phyloP scores from a whole-genome alignment of 805 yeast species.

The Zygosaccharomyces rouxii region DNA sequence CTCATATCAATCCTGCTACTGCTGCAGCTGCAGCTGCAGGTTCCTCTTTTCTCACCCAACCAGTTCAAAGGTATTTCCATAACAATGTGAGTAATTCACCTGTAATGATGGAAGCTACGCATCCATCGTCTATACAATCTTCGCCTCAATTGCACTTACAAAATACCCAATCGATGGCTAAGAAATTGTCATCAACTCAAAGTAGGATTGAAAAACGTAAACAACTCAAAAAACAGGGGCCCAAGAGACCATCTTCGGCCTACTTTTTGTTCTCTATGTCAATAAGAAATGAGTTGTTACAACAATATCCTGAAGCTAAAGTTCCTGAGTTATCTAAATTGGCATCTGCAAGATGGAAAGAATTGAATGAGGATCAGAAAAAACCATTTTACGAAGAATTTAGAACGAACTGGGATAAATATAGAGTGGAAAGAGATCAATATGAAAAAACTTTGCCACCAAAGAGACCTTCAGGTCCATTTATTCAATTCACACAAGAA shows the following conservation, averaged over 20 bases:
- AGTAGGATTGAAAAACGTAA: slow-evolving; percentile 36
- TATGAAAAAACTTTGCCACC: slow-evolving; percentile 37
- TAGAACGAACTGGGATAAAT: slow-evolving; percentile 35
- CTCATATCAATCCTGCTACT: slow-evolving; percentile 21
- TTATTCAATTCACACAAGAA: slow-evolving; percentile 35
- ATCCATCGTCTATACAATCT: slow-evolving; percentile 23
- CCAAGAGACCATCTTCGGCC: slow-evolving; percentile 39
- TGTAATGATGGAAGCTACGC: slow-evolving; percentile 24
- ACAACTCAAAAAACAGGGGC: slow-evolving; percentile 35
- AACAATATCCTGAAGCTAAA: slow-evolving; percentile 35
- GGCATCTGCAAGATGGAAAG: slow-evolving; percentile 90
- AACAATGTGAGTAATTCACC: slow-evolving; percentile 21
- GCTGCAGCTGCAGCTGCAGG: slow-evolving; percentile 23
- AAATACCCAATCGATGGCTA: slow-evolving; percentile 21
- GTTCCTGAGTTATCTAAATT: slow-evolving; percentile 48
- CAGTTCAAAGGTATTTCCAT: slow-evolving; percentile 29
- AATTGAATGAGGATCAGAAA: slow-evolving; percentile 68
- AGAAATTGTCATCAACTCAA: slow-evolving; percentile 35
- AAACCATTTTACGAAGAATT: slow-evolving; percentile 66
- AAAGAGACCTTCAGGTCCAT: slow-evolving; percentile 38
- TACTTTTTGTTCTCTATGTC: slow-evolving; percentile 36
- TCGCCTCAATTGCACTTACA: slow-evolving; percentile 20
- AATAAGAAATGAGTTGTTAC: slow-evolving; percentile 30
- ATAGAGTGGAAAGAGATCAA: slow-evolving; percentile 34
- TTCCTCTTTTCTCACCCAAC: slow-evolving; percentile 22